These are phyloP conservation scores for Leucocoprinus leucothites DNA, from an alignment of 768 basidiomycete species.

Conservation along the genomic window DNA sequence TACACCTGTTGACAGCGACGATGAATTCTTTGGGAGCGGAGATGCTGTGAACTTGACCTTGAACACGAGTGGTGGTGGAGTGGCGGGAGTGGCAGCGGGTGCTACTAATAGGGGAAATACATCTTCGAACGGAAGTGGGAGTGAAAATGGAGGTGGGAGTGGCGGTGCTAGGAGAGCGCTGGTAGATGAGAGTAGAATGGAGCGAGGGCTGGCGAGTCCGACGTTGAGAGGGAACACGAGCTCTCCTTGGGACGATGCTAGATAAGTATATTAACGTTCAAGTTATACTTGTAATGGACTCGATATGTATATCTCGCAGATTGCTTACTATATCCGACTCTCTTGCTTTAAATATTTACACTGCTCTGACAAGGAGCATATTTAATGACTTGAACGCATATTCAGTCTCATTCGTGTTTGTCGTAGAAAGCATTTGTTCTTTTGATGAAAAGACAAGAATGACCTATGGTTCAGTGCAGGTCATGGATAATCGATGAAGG, in stretches of 20 bases:
- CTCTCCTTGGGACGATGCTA: conserved; percentile 8
- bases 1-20: conserved; percentile 39
- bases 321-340: too few relatives aligned
- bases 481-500: too few relatives aligned
- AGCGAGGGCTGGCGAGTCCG: conserved; percentile 65
- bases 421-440: too few relatives aligned
- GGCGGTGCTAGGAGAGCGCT: conserved; percentile 16
- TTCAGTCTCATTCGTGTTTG: too few relatives aligned
- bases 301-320: too few relatives aligned
- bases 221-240: conserved; percentile 16
- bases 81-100: conserved; percentile 14
- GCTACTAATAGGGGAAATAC: conserved; percentile 9
- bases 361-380: too few relatives aligned
- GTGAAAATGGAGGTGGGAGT: conserved; percentile 2
- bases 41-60: conserved; percentile 43
- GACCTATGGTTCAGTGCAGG: too few relatives aligned
- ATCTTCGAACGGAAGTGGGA: neutral
- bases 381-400: too few relatives aligned
- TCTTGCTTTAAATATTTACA: too few relatives aligned
- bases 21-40: conserved; percentile 25
- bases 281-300: neutral
- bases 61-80: conserved; percentile 15
- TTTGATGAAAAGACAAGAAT: too few relatives aligned
- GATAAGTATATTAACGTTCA: neutral
- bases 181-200: conserved; percentile 52